Percentiles rank a stretch among this genome's conserved stretches.
Evolutionary conservation across 192 early-diverging fungal genomes (phyloP).

Genomic region (Jimgerdemannia flammicorona): DNA sequence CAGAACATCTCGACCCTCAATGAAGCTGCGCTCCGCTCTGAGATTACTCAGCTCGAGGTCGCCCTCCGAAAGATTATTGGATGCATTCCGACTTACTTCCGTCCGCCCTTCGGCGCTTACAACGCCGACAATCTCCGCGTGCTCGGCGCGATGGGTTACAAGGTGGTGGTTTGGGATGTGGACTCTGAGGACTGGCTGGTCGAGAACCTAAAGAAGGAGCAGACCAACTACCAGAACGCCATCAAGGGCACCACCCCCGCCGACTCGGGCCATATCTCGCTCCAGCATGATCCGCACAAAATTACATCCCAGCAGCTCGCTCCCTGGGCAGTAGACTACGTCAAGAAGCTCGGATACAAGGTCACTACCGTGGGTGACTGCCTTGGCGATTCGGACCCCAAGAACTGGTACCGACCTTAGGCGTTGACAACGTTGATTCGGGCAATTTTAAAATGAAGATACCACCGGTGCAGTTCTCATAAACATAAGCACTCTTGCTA

Average conservation of each 20-base stretch:
- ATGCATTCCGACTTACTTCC: conserved; percentile 20
- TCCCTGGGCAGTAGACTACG: conserved; percentile 34
- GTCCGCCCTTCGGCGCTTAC: conserved; percentile 45
- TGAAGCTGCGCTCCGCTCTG: not conserved
- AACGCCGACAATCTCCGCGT: conserved; percentile 18
- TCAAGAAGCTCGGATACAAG: conserved; percentile 33
- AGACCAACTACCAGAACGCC: conserved; percentile 12
- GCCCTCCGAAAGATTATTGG: conserved; percentile 20
- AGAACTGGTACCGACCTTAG: conserved; percentile 1
- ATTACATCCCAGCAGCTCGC: conserved; percentile 33
- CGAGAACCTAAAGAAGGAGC: conserved; percentile 3
- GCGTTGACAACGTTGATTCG: not conserved
- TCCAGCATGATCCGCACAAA: conserved; percentile 35
- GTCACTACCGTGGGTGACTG: conserved; percentile 45
- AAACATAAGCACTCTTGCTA: no score
- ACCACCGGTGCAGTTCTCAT: no score
- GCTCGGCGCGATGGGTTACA: conserved; percentile 36
- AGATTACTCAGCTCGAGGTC: conserved; percentile 28
- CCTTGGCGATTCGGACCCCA: conserved; percentile 17
- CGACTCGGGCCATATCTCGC: conserved; percentile 23
- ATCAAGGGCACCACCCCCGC: conserved; percentile 11
- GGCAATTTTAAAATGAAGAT: no score
- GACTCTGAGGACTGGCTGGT: conserved; percentile 39
- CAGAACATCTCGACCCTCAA: conserved; percentile 17
- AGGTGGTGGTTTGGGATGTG: conserved; percentile 35